Percentiles rank a stretch among this genome's conserved stretches.
Evolutionary conservation across 768 basidiomycete species (phyloP).

Genomic region (Mrakia hoshinonis): DNA sequence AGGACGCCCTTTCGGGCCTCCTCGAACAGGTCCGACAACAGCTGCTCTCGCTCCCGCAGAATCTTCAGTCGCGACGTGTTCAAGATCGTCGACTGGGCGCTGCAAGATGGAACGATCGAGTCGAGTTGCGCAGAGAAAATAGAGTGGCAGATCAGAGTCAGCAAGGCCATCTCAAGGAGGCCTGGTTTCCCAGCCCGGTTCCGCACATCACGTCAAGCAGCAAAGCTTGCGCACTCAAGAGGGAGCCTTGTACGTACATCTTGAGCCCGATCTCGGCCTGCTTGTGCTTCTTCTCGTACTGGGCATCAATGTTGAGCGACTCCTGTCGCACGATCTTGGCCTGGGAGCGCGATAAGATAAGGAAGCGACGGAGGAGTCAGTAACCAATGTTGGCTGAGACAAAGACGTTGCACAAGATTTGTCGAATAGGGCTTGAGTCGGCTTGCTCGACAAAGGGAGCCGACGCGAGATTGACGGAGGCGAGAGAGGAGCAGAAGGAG

Average conservation of each 20-base stretch:
- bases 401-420: too few species aligned
- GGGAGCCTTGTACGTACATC: slow-evolving; percentile 56
- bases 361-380: not conserved
- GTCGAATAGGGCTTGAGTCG: too few species aligned
- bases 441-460: too few species aligned
- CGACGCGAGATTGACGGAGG: too few species aligned
- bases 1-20: slow-evolving; percentile 58
- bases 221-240: not conserved
- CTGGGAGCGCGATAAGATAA: slow-evolving; percentile 43
- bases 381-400: not conserved
- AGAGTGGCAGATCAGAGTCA: too few species aligned
- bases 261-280: slow-evolving; percentile 88
- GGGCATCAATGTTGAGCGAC: slow-evolving; percentile 83
- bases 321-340: slow-evolving; percentile 97
- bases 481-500: too few species aligned
- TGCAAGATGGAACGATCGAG: slow-evolving; percentile 37
- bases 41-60: slow-evolving; percentile 82
- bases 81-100: slow-evolving; percentile 88
- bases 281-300: slow-evolving; percentile 93
- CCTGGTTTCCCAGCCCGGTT: too few species aligned
- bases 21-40: slow-evolving; percentile 78
- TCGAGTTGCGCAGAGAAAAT: not conserved
- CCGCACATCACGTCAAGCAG: not conserved
- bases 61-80: slow-evolving; percentile 90
- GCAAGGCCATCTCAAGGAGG: too few species aligned